Conservation (phyloP, 2,329 filamentous ascomycete species). For the Aspergillus ruber region DNA sequence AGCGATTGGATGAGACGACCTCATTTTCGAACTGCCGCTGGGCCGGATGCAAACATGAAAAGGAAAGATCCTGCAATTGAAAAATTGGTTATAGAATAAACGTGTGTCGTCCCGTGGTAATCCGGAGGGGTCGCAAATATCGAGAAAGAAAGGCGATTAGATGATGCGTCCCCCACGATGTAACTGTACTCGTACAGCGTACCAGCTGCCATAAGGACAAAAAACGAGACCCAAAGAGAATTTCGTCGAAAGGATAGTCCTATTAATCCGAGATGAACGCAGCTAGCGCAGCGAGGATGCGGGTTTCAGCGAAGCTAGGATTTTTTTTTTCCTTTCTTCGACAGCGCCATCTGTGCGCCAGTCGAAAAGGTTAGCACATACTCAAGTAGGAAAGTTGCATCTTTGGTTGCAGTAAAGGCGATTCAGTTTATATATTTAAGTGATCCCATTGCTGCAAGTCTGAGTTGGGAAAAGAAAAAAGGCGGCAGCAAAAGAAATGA, state of each 20-base stretch:
- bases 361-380: not conserved
- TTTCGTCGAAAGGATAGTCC: not conserved
- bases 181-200: not conserved
- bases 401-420: too few relatives aligned
- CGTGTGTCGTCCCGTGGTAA: not conserved
- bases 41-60: not conserved
- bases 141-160: not conserved
- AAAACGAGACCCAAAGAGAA: not conserved
- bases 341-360: not conserved
- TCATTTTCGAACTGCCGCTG: not conserved
- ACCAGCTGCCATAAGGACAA: not conserved
- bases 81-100: not conserved
- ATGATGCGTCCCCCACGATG: not conserved
- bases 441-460: not conserved
- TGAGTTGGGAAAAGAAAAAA: not conserved
- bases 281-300: not conserved
- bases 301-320: not conserved
- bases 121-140: not conserved
- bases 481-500: not conserved
- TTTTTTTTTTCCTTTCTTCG: too few relatives aligned
- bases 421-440: too few relatives aligned
- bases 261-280: not conserved
- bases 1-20: not conserved
- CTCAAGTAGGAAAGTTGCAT: not conserved
- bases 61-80: not conserved